These are phyloP conservation scores for Thuja plicata DNA, from an alignment of 83 land plant genomes.

Conservation along the genomic window DNA sequence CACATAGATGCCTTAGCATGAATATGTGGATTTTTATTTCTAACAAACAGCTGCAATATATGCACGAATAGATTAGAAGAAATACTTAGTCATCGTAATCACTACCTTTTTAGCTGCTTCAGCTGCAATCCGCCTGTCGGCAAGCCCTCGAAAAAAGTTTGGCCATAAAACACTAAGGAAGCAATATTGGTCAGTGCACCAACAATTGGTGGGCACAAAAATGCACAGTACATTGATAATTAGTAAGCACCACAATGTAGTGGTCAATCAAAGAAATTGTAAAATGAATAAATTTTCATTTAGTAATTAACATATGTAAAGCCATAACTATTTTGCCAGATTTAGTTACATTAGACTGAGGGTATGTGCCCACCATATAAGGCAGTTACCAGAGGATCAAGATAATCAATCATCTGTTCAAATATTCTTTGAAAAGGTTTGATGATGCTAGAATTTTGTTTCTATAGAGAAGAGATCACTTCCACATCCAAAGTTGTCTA, in stretches of 20 bases:
- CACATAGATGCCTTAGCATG: slow-evolving; percentile 95
- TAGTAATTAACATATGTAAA: not conserved
- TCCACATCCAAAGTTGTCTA: too few species aligned
- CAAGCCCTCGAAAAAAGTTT: slow-evolving; percentile 91
- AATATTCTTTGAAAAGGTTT: slow-evolving; percentile 74
- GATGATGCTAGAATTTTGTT: slow-evolving; percentile 91
- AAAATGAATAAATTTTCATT: not conserved
- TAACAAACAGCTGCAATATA: slow-evolving; percentile 73
- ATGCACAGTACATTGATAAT: slow-evolving; percentile 23
- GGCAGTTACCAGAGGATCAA: slow-evolving; percentile 81
- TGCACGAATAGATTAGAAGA: slow-evolving; percentile 68
- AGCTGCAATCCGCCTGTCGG: slow-evolving; percentile 93
- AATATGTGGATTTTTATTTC: slow-evolving; percentile 80
- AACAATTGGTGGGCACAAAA: too few species aligned
- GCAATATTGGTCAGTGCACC: too few species aligned
- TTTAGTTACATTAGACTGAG: not conserved
- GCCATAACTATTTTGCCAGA: not conserved
- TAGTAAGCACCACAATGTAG: not conserved
- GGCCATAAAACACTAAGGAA: too few species aligned
- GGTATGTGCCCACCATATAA: not conserved
- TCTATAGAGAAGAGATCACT: slow-evolving; percentile 88
- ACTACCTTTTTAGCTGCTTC: slow-evolving; percentile 91
- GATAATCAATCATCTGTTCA: slow-evolving; percentile 58
- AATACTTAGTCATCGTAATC: slow-evolving; percentile 57
- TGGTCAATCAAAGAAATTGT: not conserved